A percentile compares a stretch with the other conserved stretches of the same genome.
Conservation (phyloP, 352 stramenopile species). For the Phytopythium chamaehyphon region DNA sequence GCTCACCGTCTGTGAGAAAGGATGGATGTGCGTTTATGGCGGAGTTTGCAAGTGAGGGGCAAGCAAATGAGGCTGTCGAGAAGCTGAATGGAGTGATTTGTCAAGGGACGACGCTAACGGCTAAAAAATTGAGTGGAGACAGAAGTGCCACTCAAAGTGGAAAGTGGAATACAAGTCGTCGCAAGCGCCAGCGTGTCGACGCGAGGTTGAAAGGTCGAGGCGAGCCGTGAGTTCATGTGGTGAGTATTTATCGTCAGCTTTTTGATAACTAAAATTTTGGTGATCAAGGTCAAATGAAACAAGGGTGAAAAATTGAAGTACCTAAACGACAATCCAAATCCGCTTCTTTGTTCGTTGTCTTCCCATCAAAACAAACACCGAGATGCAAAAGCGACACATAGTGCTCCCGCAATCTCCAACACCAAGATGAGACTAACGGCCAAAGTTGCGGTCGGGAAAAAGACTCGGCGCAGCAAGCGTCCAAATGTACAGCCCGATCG, state of each 20-base stretch:
- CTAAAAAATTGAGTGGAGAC: constrained; percentile 9
- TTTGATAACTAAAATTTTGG: too few relatives aligned
- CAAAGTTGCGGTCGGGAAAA: constrained; percentile 92
- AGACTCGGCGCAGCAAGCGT: constrained; percentile 90
- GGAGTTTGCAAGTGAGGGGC: constrained; percentile 42
- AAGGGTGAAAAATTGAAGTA: background rate
- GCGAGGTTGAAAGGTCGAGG: constrained; percentile 15
- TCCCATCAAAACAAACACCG: too few relatives aligned
- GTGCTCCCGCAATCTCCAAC: too few relatives aligned
- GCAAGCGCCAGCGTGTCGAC: constrained; percentile 70
- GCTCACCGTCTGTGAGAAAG: constrained; percentile 13
- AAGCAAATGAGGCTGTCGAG: constrained; percentile 30
- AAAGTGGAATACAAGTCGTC: constrained; percentile 26
- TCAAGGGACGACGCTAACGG: constrained; percentile 48
- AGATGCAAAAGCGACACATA: too few relatives aligned
- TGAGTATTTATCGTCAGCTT: background rate
- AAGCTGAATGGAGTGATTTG: constrained; percentile 54
- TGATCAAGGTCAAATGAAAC: background rate
- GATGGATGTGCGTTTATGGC: constrained; percentile 36
- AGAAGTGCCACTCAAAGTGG: constrained; percentile 3
- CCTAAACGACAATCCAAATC: too few relatives aligned
- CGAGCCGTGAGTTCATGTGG: background rate
- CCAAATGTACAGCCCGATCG: constrained; percentile 91
- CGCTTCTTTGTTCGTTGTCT: too few relatives aligned
- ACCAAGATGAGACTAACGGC: constrained; percentile 10